Base-by-base conservation (phyloP, 2,329 filamentous ascomycete species). In the Ophiostoma pallidulum region DNA sequence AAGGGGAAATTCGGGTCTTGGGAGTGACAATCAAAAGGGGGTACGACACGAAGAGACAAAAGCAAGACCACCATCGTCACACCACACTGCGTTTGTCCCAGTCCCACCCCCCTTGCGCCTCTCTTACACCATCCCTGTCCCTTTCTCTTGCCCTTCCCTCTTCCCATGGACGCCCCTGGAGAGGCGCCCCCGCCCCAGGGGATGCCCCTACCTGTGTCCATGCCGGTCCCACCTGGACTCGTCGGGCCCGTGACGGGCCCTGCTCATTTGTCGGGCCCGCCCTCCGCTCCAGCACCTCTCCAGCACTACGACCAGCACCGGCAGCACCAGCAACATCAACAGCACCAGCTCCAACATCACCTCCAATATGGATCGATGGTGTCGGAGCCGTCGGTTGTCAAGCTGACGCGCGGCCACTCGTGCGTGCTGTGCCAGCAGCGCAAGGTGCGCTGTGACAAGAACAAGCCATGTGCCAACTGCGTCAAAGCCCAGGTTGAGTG, bases 341-440 rank as follows among this genome's bases (percentile, higher is more conserved):
- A 26, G 28, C 41, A 44, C 19, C 41, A 36, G 8, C 19, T 39
- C 13, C 26, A 24, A 12, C 46, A 43, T n/a, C 48, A 41, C 14
- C 31, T 35, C n/a, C 48, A 49, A 24, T 46, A 37, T n/a, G n/a
- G n/a, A n/a, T n/a, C n/a, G n/a, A n/a, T n/a, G n/a, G n/a, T n/a
- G n/a, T 50, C 58, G 51, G 72, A 75, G 51, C 58, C 67, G 45
- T 66, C 68, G 33, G 63, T 66, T 47, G 62, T 74, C 55, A 79
- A 79, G 62, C 63, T 79, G 55, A 78, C 75, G 33, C 69, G 76
- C 42, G 75, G 75, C 50, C 75, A 77, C 52, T 78, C 75, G 51
- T 91, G 86, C 58, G 72, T 86, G 13, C 71, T 81, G 18, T 91
- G 86, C 59, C 84, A 89, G 60, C 82, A 85, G 60, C 78, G 83